Evolutionary conservation across 208 protist species (phyloP).

Genomic region (Novymonas esmeraldas): DNA sequence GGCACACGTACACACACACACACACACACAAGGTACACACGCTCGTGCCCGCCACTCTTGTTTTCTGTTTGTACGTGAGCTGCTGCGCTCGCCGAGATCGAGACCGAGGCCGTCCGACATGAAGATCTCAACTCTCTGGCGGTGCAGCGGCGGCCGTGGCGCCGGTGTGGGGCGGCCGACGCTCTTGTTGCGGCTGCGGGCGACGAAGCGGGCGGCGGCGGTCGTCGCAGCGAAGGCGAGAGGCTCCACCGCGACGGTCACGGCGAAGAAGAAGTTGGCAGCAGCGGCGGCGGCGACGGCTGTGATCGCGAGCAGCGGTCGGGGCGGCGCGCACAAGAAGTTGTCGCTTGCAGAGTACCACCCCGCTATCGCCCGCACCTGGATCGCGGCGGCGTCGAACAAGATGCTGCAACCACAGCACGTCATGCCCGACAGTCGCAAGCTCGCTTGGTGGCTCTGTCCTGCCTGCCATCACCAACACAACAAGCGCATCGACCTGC

Average conservation of each 20-base stretch:
- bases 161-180: conserved; percentile 6
- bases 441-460: conserved; percentile 85
- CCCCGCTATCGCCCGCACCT: conserved; percentile 66
- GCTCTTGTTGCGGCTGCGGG: not conserved
- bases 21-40: not conserved
- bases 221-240: conserved; percentile 2
- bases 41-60: not conserved
- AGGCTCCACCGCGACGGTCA: not conserved
- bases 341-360: conserved; percentile 56
- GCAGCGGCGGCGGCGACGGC: no score
- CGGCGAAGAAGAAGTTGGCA: no score
- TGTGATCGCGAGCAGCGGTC: not conserved
- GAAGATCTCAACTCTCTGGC: not conserved
- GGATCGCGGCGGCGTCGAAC: conserved; percentile 75
- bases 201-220: not conserved
- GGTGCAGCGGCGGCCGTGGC: conserved; percentile 1
- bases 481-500: conserved; percentile 75
- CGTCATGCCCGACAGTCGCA: conserved; percentile 63
- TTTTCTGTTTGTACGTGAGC: not conserved
- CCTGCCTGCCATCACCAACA: conserved; percentile 59
- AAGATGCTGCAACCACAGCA: conserved; percentile 85
- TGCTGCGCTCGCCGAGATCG: no score
- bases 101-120: no score
- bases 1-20: not conserved
- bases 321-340: not conserved